Conservation (phyloP, 139 green algal species). For the Picochlorum sp. region DNA sequence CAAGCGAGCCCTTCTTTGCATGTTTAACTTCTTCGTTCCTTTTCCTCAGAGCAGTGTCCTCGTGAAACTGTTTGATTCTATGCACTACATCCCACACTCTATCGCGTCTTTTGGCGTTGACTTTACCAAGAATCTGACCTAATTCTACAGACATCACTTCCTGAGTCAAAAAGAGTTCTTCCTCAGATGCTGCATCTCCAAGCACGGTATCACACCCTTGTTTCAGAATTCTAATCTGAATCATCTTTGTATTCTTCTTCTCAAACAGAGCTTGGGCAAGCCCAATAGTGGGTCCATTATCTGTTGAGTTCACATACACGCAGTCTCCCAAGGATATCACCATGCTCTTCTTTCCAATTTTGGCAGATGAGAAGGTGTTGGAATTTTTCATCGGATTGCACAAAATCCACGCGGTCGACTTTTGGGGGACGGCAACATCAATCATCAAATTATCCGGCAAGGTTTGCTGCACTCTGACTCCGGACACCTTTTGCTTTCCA, state of each 20-base stretch:
- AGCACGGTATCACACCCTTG: slow-evolving; percentile 76
- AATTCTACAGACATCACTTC: slow-evolving; percentile 19
- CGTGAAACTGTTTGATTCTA: slow-evolving; percentile 34
- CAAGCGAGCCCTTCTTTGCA: slow-evolving; percentile 23
- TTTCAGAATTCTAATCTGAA: slow-evolving; percentile 65
- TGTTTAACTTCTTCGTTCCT: slow-evolving; percentile 28
- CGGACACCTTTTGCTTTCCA: slow-evolving; percentile 10
- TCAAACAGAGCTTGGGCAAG: slow-evolving; percentile 67
- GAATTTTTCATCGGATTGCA: too few species aligned
- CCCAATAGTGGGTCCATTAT: slow-evolving; percentile 24
- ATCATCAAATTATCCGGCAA: background rate
- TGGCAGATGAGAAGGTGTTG: background rate
- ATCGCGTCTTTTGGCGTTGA: slow-evolving; percentile 21
- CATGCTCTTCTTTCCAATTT: too few species aligned
- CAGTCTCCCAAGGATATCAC: too few species aligned
- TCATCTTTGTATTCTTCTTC: slow-evolving; percentile 16
- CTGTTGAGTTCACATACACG: too few species aligned
- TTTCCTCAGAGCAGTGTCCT: slow-evolving; percentile 33
- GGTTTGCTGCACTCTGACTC: slow-evolving; percentile 10
- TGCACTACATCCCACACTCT: slow-evolving; percentile 28
- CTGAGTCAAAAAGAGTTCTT: slow-evolving; percentile 74
- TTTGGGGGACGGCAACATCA: too few species aligned
- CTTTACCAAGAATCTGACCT: slow-evolving; percentile 13
- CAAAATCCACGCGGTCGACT: too few species aligned
- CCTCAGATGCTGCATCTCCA: slow-evolving; percentile 66